These are phyloP conservation scores for Arthroderma sp. DNA, from an alignment of 2,329 filamentous ascomycete genomes.

Conservation along the genomic window DNA sequence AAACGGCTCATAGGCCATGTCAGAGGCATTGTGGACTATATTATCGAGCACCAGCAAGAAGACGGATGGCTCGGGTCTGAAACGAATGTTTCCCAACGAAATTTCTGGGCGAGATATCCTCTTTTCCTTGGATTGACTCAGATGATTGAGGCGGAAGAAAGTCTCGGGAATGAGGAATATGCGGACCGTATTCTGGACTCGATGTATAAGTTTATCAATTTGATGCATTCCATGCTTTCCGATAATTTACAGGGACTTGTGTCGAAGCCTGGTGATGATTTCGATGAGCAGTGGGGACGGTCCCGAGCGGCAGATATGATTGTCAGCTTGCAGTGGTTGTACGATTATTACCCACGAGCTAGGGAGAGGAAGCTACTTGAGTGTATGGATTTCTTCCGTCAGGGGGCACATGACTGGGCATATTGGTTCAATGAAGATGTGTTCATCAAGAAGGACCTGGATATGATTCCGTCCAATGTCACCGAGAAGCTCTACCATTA, in stretches of 20 bases:
- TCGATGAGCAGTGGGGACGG: constrained; percentile 30
- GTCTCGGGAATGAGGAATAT: constrained; percentile 17
- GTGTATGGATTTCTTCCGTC: constrained; percentile 30
- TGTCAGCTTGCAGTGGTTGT: constrained; percentile 36
- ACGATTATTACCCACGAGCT: constrained; percentile 31
- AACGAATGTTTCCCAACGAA: constrained; percentile 27
- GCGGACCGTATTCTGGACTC: constrained; percentile 34
- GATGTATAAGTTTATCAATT: constrained; percentile 37
- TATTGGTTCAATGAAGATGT: constrained; percentile 26
- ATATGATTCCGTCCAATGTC: constrained; percentile 20
- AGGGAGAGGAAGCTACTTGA: constrained; percentile 25
- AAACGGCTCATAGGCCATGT: constrained; percentile 38
- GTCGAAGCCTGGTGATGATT: constrained; percentile 30
- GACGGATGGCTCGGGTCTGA: constrained; percentile 50
- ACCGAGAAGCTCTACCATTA: constrained; percentile 25
- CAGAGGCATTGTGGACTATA: constrained; percentile 31
- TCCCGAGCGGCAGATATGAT: constrained; percentile 33
- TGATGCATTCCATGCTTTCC: constrained; percentile 43
- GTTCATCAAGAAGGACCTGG: constrained; percentile 26
- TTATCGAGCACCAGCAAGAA: constrained; percentile 35
- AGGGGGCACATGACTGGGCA: constrained; percentile 29
- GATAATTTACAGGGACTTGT: constrained; percentile 41
- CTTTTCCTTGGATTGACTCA: constrained; percentile 38
- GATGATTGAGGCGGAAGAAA: constrained; percentile 36
- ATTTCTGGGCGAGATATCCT: constrained; percentile 42